Evolutionary conservation across 2,329 filamentous ascomycete genomes (phyloP).

Genomic region (Fusarium acutatum): DNA sequence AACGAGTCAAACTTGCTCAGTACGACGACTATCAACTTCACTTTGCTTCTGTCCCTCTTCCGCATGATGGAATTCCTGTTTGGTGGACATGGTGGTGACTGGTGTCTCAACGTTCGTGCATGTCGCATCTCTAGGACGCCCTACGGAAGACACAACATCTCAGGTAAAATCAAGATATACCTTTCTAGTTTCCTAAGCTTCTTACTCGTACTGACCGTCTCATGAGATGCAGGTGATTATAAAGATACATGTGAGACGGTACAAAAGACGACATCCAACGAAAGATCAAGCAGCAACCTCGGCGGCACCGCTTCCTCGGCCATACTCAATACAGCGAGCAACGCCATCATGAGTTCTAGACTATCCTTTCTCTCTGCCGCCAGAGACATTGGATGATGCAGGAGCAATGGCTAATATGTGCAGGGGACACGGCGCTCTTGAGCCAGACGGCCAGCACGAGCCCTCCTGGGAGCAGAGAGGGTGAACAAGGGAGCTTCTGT

Average conservation of each 20-base stretch:
- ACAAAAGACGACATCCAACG: not conserved
- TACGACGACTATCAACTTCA: not conserved
- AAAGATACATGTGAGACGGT: no score
- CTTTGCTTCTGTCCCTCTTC: not conserved
- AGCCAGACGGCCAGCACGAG: not conserved
- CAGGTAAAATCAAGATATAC: not conserved
- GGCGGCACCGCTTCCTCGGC: not conserved
- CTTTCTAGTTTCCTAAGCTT: fast-evolving
- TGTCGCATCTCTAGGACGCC: not conserved
- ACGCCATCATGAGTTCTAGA: fast-evolving
- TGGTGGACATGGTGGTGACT: not conserved
- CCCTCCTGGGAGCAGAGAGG: not conserved
- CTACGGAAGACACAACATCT: not conserved
- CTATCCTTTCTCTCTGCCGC: fast-evolving
- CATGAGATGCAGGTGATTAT: no score
- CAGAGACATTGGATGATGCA: not conserved
- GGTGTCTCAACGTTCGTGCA: not conserved
- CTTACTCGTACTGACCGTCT: not conserved
- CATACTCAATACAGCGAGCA: not conserved
- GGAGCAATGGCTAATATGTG: not conserved
- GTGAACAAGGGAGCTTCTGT: not conserved
- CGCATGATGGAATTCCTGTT: not conserved
- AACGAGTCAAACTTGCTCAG: not conserved
- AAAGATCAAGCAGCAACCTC: not conserved
- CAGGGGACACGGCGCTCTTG: no score